A percentile compares a stretch with the other conserved stretches of the same genome.
Conservation (phyloP, 768 basidiomycete species). For the Lentinula raphanica region DNA sequence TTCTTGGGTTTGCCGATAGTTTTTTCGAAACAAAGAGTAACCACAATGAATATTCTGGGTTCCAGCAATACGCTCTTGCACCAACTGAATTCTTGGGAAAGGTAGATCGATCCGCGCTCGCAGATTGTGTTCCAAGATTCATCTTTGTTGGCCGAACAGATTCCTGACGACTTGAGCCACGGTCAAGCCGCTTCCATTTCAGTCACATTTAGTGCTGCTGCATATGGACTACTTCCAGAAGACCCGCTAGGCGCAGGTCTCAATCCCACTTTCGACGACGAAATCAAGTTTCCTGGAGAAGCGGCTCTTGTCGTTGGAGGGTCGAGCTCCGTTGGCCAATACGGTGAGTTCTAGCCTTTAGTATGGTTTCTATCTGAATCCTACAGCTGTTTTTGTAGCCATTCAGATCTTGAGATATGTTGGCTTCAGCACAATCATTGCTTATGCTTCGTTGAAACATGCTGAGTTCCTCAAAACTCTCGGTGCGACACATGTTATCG, state of each 20-base stretch:
- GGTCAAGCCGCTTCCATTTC: conserved; percentile 47
- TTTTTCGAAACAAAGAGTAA: conserved; percentile 32
- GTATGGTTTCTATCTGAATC: too few species aligned
- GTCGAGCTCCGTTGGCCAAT: conserved; percentile 44
- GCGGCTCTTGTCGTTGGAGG: conserved; percentile 47
- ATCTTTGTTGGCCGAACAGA: conserved; percentile 26
- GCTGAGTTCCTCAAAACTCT: conserved; percentile 18
- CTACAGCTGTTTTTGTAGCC: too few species aligned
- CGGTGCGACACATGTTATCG: conserved; percentile 22
- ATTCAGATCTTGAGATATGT: conserved; percentile 23
- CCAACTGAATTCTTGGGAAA: conserved; percentile 36
- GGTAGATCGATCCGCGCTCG: conserved; percentile 18
- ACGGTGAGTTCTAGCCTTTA: too few species aligned
- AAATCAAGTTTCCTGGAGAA: conserved; percentile 31
- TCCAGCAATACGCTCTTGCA: conserved; percentile 41
- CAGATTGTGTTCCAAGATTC: conserved; percentile 3
- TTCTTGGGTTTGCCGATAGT: conserved; percentile 14
- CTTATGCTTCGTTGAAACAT: conserved; percentile 22
- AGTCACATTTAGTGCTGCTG: conserved; percentile 42
- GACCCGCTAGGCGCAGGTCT: conserved; percentile 36
- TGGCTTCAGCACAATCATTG: conserved; percentile 23
- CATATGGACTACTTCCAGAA: conserved; percentile 40
- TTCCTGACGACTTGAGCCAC: conserved; percentile 40
- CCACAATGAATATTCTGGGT: conserved; percentile 30
- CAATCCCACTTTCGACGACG: conserved; percentile 30